These are phyloP conservation scores for Dittrichia graveolens DNA, from an alignment of 129 eudicot species.

Conservation along the genomic window DNA sequence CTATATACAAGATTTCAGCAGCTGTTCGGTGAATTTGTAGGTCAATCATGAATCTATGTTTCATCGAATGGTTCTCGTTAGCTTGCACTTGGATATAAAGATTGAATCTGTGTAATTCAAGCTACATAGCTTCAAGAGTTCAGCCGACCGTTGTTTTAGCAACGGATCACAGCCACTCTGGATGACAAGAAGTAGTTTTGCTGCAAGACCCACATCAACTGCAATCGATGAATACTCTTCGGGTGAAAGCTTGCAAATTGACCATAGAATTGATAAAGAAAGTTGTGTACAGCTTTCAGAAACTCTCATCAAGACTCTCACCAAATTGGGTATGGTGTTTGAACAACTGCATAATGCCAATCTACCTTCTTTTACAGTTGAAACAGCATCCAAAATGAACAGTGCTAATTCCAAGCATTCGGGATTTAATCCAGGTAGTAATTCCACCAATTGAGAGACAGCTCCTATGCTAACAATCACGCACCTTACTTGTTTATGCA, in stretches of 20 bases:
- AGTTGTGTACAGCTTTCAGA: conserved; percentile 50
- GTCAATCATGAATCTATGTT: conserved; percentile 5
- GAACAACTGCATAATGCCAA: conserved; percentile 51
- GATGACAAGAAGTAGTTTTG: conserved; percentile 54
- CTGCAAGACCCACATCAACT: conserved; percentile 59
- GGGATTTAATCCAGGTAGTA: conserved; percentile 45
- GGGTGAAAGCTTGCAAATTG: conserved; percentile 52
- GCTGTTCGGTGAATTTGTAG: conserved; percentile 16
- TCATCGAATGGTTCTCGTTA: conserved; percentile 53
- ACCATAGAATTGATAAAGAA: conserved; percentile 47
- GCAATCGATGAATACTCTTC: conserved; percentile 51
- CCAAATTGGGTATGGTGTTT: conserved; percentile 52
- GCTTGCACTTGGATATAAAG: conserved; percentile 60
- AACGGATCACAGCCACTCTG: conserved; percentile 57
- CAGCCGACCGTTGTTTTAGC: conserved; percentile 50
- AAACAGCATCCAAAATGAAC: conserved; percentile 42
- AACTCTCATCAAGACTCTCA: conserved; percentile 48
- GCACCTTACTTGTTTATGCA: conserved; percentile 37
- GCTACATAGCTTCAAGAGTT: conserved; percentile 57
- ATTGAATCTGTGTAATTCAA: conserved; percentile 53
- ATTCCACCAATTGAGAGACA: conserved; percentile 44
- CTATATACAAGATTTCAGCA: conserved; percentile 32
- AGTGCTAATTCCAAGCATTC: conserved; percentile 50
- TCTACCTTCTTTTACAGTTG: conserved; percentile 44
- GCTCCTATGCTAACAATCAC: conserved; percentile 48